Percentiles rank a stretch among this genome's conserved stretches.
phyloP scores from a whole-genome alignment of 176 grass and related monocot genomes.

The sorghum (Sorghum bicolor) region Sorghum_bicolor_NCBIv3 NC_012873.2:60427501-60428000 shows the following conservation, averaged over 20 bases:
- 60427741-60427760: neutral
- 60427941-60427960: neutral
- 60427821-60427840: neutral
- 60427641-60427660: neutral
- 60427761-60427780: neutral
- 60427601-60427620: neutral
- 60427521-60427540: too few relatives aligned
- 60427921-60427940: neutral
- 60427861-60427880: neutral
- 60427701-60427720: neutral
- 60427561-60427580: too few relatives aligned
- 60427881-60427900: neutral
- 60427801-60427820: neutral
- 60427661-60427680: neutral
- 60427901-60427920: neutral
- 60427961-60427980: neutral
- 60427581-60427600: neutral
- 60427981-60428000: neutral
- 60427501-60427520: too few relatives aligned
- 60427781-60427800: conserved; percentile 10
- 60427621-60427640: neutral
- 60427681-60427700: neutral
- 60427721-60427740: neutral
- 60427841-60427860: conserved; percentile 29
- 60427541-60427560: too few relatives aligned